phyloP scores from a whole-genome alignment of 2,329 filamentous ascomycete species.

The Talaromyces sp. region DNA sequence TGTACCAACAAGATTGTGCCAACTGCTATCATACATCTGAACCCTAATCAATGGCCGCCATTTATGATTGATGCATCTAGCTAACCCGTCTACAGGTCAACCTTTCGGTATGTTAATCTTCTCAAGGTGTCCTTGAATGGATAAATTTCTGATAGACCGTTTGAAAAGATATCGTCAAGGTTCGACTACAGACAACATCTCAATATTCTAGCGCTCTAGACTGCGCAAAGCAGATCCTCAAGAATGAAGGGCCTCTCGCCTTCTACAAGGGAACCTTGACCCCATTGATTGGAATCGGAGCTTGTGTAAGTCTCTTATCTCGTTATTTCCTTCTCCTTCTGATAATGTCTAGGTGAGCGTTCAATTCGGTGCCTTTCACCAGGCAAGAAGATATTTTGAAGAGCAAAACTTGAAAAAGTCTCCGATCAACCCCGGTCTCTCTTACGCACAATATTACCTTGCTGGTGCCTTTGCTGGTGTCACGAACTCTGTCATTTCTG shows the following conservation, averaged over 20 bases:
- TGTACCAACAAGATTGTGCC: neutral
- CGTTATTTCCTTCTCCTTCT: neutral
- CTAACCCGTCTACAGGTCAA: conserved; percentile 51
- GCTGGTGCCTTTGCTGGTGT: conserved; percentile 90
- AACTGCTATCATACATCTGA: conserved; percentile 1
- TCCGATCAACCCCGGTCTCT: conserved; percentile 51
- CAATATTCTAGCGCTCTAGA: conserved; percentile 77
- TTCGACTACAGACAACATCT: conserved; percentile 84
- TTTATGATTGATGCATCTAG: conserved; percentile 6
- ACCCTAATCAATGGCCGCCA: neutral
- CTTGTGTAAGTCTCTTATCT: conserved; percentile 62
- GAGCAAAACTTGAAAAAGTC: conserved; percentile 59
- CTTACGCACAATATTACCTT: conserved; percentile 82
- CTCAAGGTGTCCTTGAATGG: neutral
- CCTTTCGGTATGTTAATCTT: conserved; percentile 56
- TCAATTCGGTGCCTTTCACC: conserved; percentile 96
- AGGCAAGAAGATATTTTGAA: conserved; percentile 83
- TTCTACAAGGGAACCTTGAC: conserved; percentile 99
- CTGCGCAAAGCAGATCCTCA: conserved; percentile 79
- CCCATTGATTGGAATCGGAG: conserved; percentile 90
- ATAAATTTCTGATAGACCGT: conserved; percentile 15
- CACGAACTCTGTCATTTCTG: conserved; percentile 82
- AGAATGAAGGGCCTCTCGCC: conserved; percentile 79
- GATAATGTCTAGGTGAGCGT: conserved; percentile 61
- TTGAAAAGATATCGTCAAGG: conserved; percentile 83